These are phyloP conservation scores for Podosphaera fusca DNA, from an alignment of 2,329 filamentous ascomycete genomes.

Conservation along the genomic window DNA sequence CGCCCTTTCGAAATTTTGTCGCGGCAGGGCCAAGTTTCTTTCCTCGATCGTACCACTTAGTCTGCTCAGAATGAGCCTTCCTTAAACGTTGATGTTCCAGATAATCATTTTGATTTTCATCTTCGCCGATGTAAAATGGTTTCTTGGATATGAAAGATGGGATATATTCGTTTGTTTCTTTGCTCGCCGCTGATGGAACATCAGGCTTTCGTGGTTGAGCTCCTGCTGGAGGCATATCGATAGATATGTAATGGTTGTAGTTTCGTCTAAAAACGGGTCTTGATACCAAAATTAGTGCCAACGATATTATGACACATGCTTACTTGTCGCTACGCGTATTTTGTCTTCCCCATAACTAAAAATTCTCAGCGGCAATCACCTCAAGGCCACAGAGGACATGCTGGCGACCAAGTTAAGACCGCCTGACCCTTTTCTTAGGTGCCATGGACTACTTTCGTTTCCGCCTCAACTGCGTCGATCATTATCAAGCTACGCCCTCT, in stretches of 20 bases:
- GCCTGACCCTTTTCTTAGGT: neutral
- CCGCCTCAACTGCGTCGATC: constrained; percentile 84
- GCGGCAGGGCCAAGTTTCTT: constrained; percentile 66
- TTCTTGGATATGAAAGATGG: constrained; percentile 95
- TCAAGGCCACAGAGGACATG: neutral
- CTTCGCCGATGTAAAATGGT: constrained; percentile 76
- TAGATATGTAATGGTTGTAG: neutral
- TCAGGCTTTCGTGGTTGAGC: constrained; percentile 15
- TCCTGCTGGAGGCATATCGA: constrained; percentile 20
- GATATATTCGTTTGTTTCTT: constrained; percentile 96
- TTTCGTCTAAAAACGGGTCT: neutral
- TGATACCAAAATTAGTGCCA: neutral
- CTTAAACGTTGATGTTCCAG: constrained; percentile 83
- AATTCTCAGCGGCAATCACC: neutral
- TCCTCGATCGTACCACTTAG: constrained; percentile 84
- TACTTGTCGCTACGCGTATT: neutral
- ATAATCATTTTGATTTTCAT: constrained; percentile 62
- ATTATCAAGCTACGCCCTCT: constrained; percentile 66
- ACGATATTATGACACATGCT: neutral
- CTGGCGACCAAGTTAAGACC: neutral
- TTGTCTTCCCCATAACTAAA: neutral
- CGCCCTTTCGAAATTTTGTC: constrained; percentile 93
- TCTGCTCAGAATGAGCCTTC: constrained; percentile 37
- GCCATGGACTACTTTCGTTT: constrained; percentile 61
- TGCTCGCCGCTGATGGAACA: constrained; percentile 26